Evolutionary conservation across 2,329 filamentous ascomycete genomes (phyloP), one percentile per base, ranked within the genome.

Genomic region (Cercospora sojina): DNA sequence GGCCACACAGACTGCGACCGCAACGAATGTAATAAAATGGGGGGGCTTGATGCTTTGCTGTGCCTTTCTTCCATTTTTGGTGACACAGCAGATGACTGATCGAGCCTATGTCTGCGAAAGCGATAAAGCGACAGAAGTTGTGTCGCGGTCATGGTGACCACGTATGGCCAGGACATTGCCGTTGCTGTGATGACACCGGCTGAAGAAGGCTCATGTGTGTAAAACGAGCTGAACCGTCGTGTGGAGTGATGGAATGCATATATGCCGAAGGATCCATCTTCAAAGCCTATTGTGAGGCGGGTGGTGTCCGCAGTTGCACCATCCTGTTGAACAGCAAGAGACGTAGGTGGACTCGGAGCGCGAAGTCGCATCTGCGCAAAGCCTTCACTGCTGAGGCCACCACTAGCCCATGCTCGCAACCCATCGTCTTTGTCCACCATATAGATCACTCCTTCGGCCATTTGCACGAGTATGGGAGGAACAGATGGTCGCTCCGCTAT

Each of bases 1-100:
- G 90, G 86, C 74, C 89, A 87, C 1, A 91, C 90, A 3, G 90
- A 93, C 73, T 92, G 89, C 10, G 93, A 96, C 75, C 88, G 89
- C 20, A 97, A 84, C 0, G 91, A 94, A 7, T 91, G 90, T 31
- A 97, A 80, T 31, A 95, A 83, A 65, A 83, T 82, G 1, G 88
- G 88, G 25, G 80, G 75, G 6, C 77, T 70, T 23, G 25, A 10
- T 29, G 23, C 13, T 20, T 23, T 35, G 20, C 7, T 29, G n/a
- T n/a, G 49, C 60, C 57, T 20, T 20, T 55, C 27, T 16, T 32
- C 23, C 25, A 16, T 49, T 38, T 12, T 12, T 16, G 7, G 12
- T 43, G 56, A 43, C 29, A n/a, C 18, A 25, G 58, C 32, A 25
- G 60, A 41, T 16, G 29, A 16, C 16, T 13, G 23, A 12, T 27